Conservation (phyloP, 345 rosid genomes). For the Pistacia integerrima region DNA sequence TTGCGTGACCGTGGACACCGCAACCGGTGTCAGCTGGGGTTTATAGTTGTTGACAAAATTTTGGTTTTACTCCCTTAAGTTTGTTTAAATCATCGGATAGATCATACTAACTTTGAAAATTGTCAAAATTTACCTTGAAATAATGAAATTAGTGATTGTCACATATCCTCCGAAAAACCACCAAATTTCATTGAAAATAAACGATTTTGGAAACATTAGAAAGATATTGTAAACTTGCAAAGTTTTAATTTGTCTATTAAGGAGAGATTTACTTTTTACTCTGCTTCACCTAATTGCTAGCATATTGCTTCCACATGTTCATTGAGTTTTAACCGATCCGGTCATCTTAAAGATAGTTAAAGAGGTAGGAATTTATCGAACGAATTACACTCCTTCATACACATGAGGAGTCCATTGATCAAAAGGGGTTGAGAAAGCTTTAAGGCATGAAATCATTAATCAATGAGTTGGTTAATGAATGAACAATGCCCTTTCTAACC, state of each 20-base stretch:
- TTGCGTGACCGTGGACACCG: not conserved
- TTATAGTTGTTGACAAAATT: not conserved
- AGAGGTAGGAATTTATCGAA: conserved; percentile 13
- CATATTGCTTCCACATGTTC: not conserved
- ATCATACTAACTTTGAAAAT: no score
- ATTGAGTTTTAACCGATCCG: not conserved
- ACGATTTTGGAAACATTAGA: no score
- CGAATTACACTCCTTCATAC: not conserved
- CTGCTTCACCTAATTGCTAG: not conserved
- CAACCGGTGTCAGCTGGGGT: not conserved
- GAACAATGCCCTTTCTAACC: no score
- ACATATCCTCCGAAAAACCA: no score
- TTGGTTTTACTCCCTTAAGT: rapidly evolving
- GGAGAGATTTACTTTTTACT: no score
- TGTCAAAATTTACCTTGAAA: no score
- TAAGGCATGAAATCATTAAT: no score
- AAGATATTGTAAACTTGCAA: no score
- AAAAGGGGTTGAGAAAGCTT: not conserved
- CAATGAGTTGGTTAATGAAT: no score
- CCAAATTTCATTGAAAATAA: no score
- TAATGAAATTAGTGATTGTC: no score
- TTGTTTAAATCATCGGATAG: not conserved
- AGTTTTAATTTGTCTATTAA: no score
- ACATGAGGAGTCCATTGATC: conserved; percentile 14
- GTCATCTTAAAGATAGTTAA: not conserved